Evolutionary conservation across 148 eudicot genomes (phyloP).

Genomic region (Chenopodium suecicum): DNA sequence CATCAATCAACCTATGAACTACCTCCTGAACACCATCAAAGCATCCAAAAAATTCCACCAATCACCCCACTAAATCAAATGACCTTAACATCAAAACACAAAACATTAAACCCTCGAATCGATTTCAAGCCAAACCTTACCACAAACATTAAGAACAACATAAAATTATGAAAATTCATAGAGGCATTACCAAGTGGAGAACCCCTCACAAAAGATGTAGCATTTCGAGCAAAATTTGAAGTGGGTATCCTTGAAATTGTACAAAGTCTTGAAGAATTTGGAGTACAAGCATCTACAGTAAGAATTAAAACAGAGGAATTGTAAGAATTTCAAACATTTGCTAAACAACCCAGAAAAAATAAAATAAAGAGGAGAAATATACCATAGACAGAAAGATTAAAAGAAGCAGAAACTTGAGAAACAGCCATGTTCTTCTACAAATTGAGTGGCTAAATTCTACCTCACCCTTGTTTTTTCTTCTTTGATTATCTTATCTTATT

Average conservation of each 20-base stretch:
- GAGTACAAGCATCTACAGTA: conserved; percentile 34
- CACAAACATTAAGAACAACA: neutral
- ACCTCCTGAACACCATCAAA: neutral
- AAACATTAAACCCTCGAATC: neutral
- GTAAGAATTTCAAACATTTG: neutral
- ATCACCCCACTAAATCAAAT: neutral
- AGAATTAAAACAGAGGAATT: neutral
- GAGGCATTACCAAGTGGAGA: conserved; percentile 50
- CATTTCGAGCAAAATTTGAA: conserved; percentile 29
- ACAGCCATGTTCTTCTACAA: conserved; percentile 35
- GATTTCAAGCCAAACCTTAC: neutral
- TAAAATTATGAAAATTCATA: neutral
- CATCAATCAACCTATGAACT: neutral
- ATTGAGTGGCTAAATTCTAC: neutral
- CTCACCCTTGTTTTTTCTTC: neutral
- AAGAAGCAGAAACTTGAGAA: conserved; percentile 51
- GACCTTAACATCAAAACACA: neutral
- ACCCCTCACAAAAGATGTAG: conserved; percentile 43
- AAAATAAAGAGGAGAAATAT: neutral
- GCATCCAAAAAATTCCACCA: neutral
- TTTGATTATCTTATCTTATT: conserved; percentile 2
- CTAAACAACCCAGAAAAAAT: neutral
- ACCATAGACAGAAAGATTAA: conserved; percentile 38
- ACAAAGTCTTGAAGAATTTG: conserved; percentile 22
- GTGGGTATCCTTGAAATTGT: conserved; percentile 19